Evolutionary conservation across 768 basidiomycete genomes (phyloP).

Genomic region (Tulasnella sp.): DNA sequence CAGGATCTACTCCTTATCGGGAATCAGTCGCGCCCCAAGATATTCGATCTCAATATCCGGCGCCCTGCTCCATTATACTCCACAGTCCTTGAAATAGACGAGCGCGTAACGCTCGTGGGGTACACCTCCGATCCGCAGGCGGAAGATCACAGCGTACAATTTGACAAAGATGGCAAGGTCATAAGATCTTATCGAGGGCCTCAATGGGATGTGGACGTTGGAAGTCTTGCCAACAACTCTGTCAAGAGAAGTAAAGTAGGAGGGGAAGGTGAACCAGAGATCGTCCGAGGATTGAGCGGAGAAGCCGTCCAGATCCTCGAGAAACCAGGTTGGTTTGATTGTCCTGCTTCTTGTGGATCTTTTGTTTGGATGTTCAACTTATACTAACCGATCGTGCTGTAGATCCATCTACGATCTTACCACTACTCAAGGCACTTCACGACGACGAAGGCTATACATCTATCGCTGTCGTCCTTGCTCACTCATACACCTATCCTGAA

Average conservation of each 20-base stretch:
- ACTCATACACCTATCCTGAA: constrained; percentile 84
- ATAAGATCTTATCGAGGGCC: constrained; percentile 59
- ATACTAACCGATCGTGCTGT: too few relatives aligned
- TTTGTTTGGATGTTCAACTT: background rate
- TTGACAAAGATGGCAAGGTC: constrained; percentile 60
- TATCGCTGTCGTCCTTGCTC: constrained; percentile 78
- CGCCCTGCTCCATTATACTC: constrained; percentile 68
- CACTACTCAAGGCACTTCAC: constrained; percentile 60
- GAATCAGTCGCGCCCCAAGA: constrained; percentile 88
- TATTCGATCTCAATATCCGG: constrained; percentile 89
- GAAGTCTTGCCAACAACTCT: constrained; percentile 20
- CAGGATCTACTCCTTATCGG: constrained; percentile 81
- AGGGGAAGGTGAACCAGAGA: constrained; percentile 38
- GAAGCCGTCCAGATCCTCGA: constrained; percentile 80
- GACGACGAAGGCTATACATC: constrained; percentile 72
- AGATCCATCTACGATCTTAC: constrained; percentile 32
- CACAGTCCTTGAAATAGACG: constrained; percentile 58
- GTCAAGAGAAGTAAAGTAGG: constrained; percentile 27
- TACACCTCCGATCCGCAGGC: constrained; percentile 83
- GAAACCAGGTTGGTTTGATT: constrained; percentile 45
- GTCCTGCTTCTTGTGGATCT: background rate
- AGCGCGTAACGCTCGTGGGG: constrained; percentile 88
- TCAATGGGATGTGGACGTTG: constrained; percentile 55
- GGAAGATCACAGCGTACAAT: constrained; percentile 65
- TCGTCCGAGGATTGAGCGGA: constrained; percentile 74